Evolutionary conservation across 768 basidiomycete genomes (phyloP).

Genomic region (Mycena crocata): DNA sequence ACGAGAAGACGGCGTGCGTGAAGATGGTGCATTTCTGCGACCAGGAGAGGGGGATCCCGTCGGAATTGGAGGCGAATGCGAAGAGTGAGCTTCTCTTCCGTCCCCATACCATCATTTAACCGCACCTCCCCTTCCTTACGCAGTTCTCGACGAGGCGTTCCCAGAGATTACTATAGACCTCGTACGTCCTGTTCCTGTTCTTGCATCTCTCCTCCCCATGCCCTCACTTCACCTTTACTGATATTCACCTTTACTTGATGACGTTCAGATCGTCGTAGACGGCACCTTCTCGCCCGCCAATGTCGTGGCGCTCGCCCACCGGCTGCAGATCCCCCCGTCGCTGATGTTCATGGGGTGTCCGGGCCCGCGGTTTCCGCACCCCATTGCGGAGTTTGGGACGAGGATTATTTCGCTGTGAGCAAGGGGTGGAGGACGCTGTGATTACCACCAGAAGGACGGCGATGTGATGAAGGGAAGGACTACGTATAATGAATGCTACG

Average conservation of each 20-base stretch:
- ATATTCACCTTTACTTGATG: too few species aligned
- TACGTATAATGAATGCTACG: too few species aligned
- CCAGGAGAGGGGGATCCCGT: constrained; percentile 61
- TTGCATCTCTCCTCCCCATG: background rate
- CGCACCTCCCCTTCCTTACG: background rate
- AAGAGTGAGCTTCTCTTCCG: constrained; percentile 57
- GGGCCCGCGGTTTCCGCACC: constrained; percentile 54
- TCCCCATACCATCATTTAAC: background rate
- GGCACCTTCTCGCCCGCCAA: constrained; percentile 57
- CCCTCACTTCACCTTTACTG: background rate
- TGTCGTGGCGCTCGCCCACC: constrained; percentile 62
- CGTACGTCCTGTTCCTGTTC: constrained; percentile 46
- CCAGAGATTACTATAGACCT: constrained; percentile 74
- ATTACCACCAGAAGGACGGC: background rate
- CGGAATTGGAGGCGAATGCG: constrained; percentile 79
- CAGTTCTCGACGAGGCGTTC: constrained; percentile 60
- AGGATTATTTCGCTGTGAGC: constrained; percentile 57
- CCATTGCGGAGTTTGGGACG: constrained; percentile 63
- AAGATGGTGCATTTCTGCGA: constrained; percentile 78
- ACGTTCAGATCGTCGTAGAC: constrained; percentile 58
- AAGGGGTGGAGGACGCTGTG: background rate
- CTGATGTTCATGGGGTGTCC: constrained; percentile 76
- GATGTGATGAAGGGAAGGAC: too few species aligned
- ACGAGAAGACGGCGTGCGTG: constrained; percentile 77
- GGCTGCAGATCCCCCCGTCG: constrained; percentile 61